These are phyloP conservation scores for Boletus rubropictus DNA, from an alignment of 768 basidiomycete species.

Conservation along the genomic window DNA sequence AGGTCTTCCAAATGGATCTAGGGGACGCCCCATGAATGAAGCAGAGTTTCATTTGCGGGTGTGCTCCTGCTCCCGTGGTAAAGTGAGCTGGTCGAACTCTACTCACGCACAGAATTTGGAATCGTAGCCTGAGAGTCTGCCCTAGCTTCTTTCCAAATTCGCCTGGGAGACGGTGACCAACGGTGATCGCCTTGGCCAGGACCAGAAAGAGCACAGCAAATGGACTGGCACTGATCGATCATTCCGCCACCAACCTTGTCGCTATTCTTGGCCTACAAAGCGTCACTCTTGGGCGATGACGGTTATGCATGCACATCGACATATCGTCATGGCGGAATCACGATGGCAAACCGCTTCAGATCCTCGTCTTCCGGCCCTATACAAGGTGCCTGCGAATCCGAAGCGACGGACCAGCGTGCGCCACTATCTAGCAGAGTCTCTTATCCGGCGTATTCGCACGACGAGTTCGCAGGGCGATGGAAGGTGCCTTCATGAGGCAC, in stretches of 20 bases:
- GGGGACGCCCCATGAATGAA: constrained; percentile 10
- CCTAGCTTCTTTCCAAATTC: constrained; percentile 5
- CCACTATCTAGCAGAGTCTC: constrained; percentile 11
- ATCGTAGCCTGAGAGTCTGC: constrained; percentile 21
- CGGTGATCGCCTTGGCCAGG: constrained; percentile 5
- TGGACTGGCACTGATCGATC: constrained; percentile 5
- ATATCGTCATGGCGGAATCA: constrained; percentile 6
- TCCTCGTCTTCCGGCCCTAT: no score
- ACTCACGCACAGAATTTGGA: constrained; percentile 16
- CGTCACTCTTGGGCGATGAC: constrained; percentile 8
- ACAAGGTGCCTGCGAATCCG: no score
- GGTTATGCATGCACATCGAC: background rate
- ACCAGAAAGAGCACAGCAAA: background rate
- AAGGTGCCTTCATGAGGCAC: no score
- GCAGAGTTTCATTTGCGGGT: constrained; percentile 15
- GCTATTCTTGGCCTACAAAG: no score
- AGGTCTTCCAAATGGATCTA: constrained; percentile 1
- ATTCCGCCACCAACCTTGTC: background rate
- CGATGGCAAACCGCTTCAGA: background rate
- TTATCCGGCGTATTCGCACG: constrained; percentile 20
- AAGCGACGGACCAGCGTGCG: no score
- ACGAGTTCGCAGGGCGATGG: constrained; percentile 12
- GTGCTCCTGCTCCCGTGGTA: constrained; percentile 1
- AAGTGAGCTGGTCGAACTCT: constrained; percentile 3
- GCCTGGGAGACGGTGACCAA: constrained; percentile 20